These are phyloP conservation scores for Scedosporium dehoogii DNA, from an alignment of 2,329 filamentous ascomycete genomes.

Conservation along the genomic window DNA sequence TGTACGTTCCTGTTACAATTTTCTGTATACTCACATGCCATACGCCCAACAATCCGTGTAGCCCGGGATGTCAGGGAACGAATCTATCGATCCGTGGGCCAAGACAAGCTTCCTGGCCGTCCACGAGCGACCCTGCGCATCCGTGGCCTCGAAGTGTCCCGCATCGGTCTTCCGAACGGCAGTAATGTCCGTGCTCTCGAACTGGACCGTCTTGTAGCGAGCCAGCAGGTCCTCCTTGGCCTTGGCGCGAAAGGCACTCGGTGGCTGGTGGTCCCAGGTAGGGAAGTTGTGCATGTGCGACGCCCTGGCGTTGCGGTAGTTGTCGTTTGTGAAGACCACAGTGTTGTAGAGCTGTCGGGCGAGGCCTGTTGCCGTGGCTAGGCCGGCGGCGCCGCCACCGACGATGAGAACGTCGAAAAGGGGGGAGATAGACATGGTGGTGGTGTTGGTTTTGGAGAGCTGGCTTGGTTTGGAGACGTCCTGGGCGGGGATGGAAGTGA, in stretches of 20 bases:
- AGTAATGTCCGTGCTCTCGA: constrained; percentile 17
- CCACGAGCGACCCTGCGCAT: constrained; percentile 31
- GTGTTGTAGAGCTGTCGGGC: constrained; percentile 37
- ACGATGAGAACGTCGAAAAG: constrained; percentile 41
- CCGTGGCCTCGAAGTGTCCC: constrained; percentile 25
- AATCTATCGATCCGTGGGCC: constrained; percentile 42
- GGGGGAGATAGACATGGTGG: constrained; percentile 10
- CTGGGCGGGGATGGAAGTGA: too few relatives aligned
- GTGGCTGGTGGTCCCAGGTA: constrained; percentile 27
- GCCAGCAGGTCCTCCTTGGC: constrained; percentile 21
- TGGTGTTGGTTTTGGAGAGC: background rate
- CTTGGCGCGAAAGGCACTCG: constrained; percentile 23
- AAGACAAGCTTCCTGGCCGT: constrained; percentile 43
- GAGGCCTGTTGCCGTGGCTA: constrained; percentile 34
- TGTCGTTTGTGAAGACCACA: constrained; percentile 37
- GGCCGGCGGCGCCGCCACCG: constrained; percentile 41
- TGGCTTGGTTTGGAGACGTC: too few relatives aligned
- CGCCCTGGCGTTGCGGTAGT: constrained; percentile 38
- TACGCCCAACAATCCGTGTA: constrained; percentile 45
- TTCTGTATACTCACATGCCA: constrained; percentile 40
- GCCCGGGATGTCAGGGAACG: constrained; percentile 38
- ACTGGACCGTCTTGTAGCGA: constrained; percentile 24
- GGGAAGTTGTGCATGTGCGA: constrained; percentile 37
- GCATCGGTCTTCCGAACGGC: constrained; percentile 18
- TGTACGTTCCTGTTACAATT: too few relatives aligned